phyloP scores from a whole-genome alignment of 257 asterid genomes.

The Gynochthodes officinalis region DNA sequence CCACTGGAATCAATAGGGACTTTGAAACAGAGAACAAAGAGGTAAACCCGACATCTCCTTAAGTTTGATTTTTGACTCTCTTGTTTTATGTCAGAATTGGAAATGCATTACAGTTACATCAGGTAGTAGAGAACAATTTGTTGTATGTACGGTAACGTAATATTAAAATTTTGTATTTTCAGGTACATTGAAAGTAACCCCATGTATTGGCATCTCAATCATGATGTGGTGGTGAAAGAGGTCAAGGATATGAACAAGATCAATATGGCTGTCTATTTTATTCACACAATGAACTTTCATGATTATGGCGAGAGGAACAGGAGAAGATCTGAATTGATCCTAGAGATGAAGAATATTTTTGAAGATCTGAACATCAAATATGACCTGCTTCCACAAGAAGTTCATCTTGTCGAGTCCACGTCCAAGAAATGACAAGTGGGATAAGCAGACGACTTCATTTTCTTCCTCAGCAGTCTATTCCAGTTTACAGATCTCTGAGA shows the following conservation, averaged over 20 bases:
- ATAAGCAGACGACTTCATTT: too few species aligned
- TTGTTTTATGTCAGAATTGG: too few species aligned
- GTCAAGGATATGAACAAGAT: constrained; percentile 83
- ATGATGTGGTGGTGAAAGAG: constrained; percentile 77
- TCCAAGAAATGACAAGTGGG: too few species aligned
- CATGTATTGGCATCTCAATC: constrained; percentile 75
- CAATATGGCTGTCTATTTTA: constrained; percentile 61
- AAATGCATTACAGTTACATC: too few species aligned
- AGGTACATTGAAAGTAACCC: constrained; percentile 69
- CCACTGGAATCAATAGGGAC: constrained; percentile 65
- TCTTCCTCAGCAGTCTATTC: too few species aligned
- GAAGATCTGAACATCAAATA: constrained; percentile 68
- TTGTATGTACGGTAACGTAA: too few species aligned
- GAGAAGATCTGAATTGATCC: constrained; percentile 56
- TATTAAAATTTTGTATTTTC: constrained; percentile 9
- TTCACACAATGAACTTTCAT: constrained; percentile 81
- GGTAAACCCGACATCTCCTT: too few species aligned
- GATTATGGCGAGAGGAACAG: constrained; percentile 51
- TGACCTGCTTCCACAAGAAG: too few species aligned
- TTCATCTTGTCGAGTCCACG: too few species aligned
- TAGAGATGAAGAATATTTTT: constrained; percentile 69
- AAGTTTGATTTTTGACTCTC: too few species aligned
- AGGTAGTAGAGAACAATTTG: too few species aligned
- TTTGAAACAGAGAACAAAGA: constrained; percentile 54
- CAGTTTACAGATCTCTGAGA: too few species aligned